Percentiles rank a stretch among this genome's conserved stretches.
These are phyloP conservation scores for Arabidopsis suecica DNA, from an alignment of 345 rosid genomes.

Conservation along the genomic window DNA sequence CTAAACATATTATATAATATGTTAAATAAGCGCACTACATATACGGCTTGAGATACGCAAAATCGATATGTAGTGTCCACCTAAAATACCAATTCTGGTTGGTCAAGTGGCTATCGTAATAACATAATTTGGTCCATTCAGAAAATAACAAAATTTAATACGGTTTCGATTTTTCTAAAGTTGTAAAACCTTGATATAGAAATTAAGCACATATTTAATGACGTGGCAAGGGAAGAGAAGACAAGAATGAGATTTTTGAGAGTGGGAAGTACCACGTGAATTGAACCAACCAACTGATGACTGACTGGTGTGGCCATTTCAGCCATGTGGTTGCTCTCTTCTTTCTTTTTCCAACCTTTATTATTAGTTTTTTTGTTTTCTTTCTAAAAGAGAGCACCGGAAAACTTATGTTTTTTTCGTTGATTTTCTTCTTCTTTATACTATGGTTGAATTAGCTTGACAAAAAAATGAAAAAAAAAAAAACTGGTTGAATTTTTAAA, in stretches of 20 bases:
- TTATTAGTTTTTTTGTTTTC: neutral
- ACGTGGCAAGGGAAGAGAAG: slow-evolving; percentile 3
- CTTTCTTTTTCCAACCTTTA: slow-evolving; percentile 32
- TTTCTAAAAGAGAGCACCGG: neutral
- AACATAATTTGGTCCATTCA: slow-evolving; percentile 25
- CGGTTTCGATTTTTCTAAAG: slow-evolving; percentile 31
- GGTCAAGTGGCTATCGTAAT: slow-evolving; percentile 21
- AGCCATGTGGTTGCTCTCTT: slow-evolving; percentile 36
- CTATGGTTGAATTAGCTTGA: neutral
- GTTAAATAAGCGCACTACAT: slow-evolving; percentile 11
- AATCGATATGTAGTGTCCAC: slow-evolving; percentile 2
- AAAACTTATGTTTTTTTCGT: neutral
- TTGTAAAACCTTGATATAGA: neutral
- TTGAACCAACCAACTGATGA: slow-evolving; percentile 44
- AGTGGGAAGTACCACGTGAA: slow-evolving; percentile 41
- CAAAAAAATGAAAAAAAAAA: too few relatives aligned
- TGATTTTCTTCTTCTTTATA: neutral
- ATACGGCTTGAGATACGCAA: slow-evolving; percentile 13
- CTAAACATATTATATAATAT: neutral
- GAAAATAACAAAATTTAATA: slow-evolving; percentile 20
- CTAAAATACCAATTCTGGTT: neutral
- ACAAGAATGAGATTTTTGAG: neutral
- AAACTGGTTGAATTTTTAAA: neutral
- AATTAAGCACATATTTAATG: neutral
- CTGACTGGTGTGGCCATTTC: slow-evolving; percentile 31